Conservation (phyloP, 2,329 filamentous ascomycete species). For the Graphium sp. region DNA sequence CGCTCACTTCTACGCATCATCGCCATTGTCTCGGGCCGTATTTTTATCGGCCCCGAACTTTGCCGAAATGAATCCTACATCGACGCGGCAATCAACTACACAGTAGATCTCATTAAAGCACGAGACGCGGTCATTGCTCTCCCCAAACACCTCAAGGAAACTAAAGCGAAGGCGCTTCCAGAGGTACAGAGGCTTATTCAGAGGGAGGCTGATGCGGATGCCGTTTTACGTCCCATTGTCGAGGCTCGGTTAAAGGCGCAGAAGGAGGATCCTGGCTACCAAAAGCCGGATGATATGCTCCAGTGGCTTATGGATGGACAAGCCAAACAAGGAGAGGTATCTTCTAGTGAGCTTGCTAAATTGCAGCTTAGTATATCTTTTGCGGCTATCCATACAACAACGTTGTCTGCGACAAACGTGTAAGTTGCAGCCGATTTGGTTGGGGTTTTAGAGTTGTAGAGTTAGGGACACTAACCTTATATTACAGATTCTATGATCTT, state of each 20-base stretch:
- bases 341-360: slow-evolving; percentile 18
- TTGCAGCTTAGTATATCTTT: slow-evolving; percentile 25
- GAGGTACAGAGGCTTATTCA: slow-evolving; percentile 15
- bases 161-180: slow-evolving; percentile 14
- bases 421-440: slow-evolving; percentile 8
- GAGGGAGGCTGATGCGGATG: slow-evolving; percentile 14
- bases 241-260: slow-evolving; percentile 10
- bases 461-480: no score
- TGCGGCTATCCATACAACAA: slow-evolving; percentile 34
- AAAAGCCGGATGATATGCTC: slow-evolving; percentile 26
- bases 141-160: slow-evolving; percentile 15
- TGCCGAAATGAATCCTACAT: slow-evolving; percentile 25
- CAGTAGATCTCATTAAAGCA: slow-evolving; percentile 20
- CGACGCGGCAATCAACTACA: slow-evolving; percentile 28
- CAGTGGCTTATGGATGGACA: slow-evolving; percentile 26
- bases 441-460: background rate
- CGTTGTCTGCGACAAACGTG: slow-evolving; percentile 24
- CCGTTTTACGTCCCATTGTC: slow-evolving; percentile 19
- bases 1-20: slow-evolving; percentile 24
- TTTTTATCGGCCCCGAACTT: slow-evolving; percentile 29
- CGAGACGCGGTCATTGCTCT: slow-evolving; percentile 11
- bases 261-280: slow-evolving; percentile 4
- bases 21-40: slow-evolving; percentile 24
- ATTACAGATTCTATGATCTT: slow-evolving; percentile 32
- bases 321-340: slow-evolving; percentile 13